Conservation (phyloP, 2,329 filamentous ascomycete genomes). For the Corinectria fuckeliana region DNA sequence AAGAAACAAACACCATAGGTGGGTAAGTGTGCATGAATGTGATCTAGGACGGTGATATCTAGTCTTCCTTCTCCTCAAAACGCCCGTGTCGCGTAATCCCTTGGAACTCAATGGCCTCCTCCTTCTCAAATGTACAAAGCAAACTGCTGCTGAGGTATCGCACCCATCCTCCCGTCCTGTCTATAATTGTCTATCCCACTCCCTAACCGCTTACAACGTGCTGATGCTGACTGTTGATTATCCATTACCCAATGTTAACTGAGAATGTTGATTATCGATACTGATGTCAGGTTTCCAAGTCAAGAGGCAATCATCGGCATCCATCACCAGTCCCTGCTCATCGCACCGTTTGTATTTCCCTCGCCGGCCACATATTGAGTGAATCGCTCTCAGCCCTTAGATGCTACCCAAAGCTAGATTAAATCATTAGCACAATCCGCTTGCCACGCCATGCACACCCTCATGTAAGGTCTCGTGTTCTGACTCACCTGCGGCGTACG, state of each 20-base stretch:
- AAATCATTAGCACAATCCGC: constrained; percentile 23
- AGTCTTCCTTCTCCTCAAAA: constrained; percentile 1
- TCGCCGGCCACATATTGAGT: not conserved
- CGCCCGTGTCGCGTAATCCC: not conserved
- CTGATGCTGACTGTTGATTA: not conserved
- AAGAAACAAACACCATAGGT: not conserved
- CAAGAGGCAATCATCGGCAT: not conserved
- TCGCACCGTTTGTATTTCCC: not conserved
- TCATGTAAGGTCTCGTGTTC: not conserved
- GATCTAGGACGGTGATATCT: constrained; percentile 5
- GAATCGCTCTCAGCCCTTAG: constrained; percentile 1
- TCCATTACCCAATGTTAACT: not conserved
- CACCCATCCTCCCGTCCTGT: not conserved
- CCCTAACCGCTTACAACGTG: not conserved
- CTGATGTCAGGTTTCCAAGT: not conserved
- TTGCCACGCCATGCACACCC: not conserved
- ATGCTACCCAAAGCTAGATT: constrained; percentile 30
- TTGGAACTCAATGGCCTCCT: constrained; percentile 1
- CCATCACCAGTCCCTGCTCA: not conserved
- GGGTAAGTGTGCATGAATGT: constrained; percentile 8
- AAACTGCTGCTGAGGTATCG: constrained; percentile 4
- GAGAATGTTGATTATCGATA: not conserved
- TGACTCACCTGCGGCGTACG: constrained; percentile 74
- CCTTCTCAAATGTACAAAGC: constrained; percentile 8
- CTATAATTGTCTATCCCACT: not conserved